phyloP scores from a whole-genome alignment of 129 eudicot genomes.

The Arctium lappa region DNA sequence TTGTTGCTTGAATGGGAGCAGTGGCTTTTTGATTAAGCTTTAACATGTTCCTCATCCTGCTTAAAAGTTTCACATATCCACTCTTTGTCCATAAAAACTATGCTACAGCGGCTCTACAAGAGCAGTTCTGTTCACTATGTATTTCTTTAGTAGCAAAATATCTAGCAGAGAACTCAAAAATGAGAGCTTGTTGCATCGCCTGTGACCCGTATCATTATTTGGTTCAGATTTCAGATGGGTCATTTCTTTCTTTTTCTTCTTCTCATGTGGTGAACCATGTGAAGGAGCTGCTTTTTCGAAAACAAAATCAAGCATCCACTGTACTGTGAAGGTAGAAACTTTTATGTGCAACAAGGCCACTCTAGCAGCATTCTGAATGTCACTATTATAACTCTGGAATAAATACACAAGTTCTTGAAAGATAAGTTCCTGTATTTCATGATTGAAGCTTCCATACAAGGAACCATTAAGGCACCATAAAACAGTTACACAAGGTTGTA shows the following conservation, averaged over 20 bases:
- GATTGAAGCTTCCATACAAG: slow-evolving; percentile 47
- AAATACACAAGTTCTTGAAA: slow-evolving; percentile 59
- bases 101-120: slow-evolving; percentile 47
- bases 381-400: slow-evolving; percentile 49
- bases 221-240: slow-evolving; percentile 25
- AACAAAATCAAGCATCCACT: slow-evolving; percentile 49
- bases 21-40: slow-evolving; percentile 31
- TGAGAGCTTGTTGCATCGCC: slow-evolving; percentile 39
- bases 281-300: slow-evolving; percentile 23
- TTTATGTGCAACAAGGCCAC: slow-evolving; percentile 64
- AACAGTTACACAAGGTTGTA: slow-evolving; percentile 71
- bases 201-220: slow-evolving; percentile 22
- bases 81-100: slow-evolving; percentile 43
- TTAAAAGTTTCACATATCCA: slow-evolving; percentile 38
- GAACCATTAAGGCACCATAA: slow-evolving; percentile 50
- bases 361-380: slow-evolving; percentile 60
- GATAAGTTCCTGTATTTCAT: slow-evolving; percentile 58
- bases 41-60: slow-evolving; percentile 31
- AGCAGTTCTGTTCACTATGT: slow-evolving; percentile 57
- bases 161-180: slow-evolving; percentile 75
- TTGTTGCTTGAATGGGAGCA: too few relatives aligned
- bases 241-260: slow-evolving; percentile 53
- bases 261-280: slow-evolving; percentile 28
- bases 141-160: slow-evolving; percentile 69
- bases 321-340: slow-evolving; percentile 45